Percentiles rank a stretch among this genome's conserved stretches.
phyloP scores from a whole-genome alignment of 2,329 filamentous ascomycete species.

The Epichloe hybrida region DNA sequence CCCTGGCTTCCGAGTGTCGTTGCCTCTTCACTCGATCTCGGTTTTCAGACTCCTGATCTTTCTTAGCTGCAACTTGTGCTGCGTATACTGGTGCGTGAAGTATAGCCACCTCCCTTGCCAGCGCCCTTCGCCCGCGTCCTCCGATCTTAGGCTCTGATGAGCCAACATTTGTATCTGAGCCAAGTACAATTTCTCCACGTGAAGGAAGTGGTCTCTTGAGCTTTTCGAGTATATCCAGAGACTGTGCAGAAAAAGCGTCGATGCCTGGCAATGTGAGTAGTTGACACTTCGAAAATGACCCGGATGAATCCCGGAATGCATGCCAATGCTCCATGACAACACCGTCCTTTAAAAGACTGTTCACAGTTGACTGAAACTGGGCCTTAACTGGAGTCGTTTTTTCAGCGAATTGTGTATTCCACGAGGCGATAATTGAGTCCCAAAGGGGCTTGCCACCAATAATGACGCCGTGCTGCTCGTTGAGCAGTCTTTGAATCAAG shows the following conservation, averaged over 20 bases:
- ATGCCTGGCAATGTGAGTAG: slow-evolving; percentile 29
- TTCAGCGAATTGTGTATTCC: slow-evolving; percentile 26
- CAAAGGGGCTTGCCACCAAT: slow-evolving; percentile 37
- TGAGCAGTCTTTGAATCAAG: slow-evolving; percentile 17
- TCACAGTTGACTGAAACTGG: slow-evolving; percentile 25
- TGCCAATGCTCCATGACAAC: slow-evolving; percentile 27
- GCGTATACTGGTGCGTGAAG: slow-evolving; percentile 37
- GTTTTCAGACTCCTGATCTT: slow-evolving; percentile 12
- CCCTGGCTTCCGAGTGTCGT: not conserved
- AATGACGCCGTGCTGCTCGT: slow-evolving; percentile 30
- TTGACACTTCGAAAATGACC: slow-evolving; percentile 30
- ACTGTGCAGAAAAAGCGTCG: slow-evolving; percentile 28
- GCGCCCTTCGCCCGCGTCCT: slow-evolving; percentile 19
- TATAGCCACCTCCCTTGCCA: slow-evolving; percentile 31
- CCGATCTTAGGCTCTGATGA: slow-evolving; percentile 10
- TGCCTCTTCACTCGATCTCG: slow-evolving; percentile 7
- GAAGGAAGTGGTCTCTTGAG: slow-evolving; percentile 29
- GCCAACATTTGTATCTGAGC: not conserved
- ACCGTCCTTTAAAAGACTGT: slow-evolving; percentile 23
- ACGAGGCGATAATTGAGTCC: slow-evolving; percentile 32
- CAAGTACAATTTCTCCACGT: not conserved
- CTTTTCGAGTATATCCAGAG: slow-evolving; percentile 29
- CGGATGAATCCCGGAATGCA: slow-evolving; percentile 27
- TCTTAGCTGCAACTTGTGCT: slow-evolving; percentile 23
- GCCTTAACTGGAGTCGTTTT: slow-evolving; percentile 28